Evolutionary conservation across 2,329 filamentous ascomycete species (phyloP), one percentile per base, ranked within the genome.

Genomic region (Penicillium psychrosexuale): DNA sequence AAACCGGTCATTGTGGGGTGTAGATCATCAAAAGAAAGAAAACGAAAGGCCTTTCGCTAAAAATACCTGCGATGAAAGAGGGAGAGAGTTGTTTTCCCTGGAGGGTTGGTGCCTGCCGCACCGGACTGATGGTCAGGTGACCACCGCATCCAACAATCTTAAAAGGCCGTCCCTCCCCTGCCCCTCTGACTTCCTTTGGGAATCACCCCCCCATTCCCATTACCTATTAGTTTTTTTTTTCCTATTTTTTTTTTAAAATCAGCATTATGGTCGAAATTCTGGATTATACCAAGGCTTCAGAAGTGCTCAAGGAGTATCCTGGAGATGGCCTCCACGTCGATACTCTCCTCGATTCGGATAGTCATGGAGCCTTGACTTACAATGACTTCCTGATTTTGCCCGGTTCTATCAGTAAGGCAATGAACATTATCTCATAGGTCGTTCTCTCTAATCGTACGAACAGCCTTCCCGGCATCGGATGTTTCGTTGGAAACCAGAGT

Each of bases 311-410:
- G 75, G 77, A 93, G 70, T 97, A 96, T 77, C 73, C 86, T 63
- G 82, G 80, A 66, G 94, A 99, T 84, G 95, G 94, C 56, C 87
- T 99, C 67, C 85, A 91, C 72, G 85, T 95, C 69, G 81, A 91
- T 70, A 87, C 91, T 61, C 83, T 99, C 66, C 85, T 97, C 74
- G 89, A 99, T 80, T 92, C 93, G 63, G 88, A 89, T 79, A 88
- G 87, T 76, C 90, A 92, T 70, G 94, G 94, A 61, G 94, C 94
- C 69, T 82, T 99, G 70, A 97, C 93, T 55, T 99, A 97, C 84
- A 99, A 99, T 77, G 94, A 99, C 78, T 99, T 99, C 81, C 86
- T 99, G 59, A 80, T 99, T 68, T 84, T 99, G 59, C 94, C 94
- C 56, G 95, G 95, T 73, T 96, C 97, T 80, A 97, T 99, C 78